Percentiles rank a stretch among this genome's conserved stretches.
Evolutionary conservation across 306 rosid species (phyloP).

Genomic region (Prosopis cineraria): DNA sequence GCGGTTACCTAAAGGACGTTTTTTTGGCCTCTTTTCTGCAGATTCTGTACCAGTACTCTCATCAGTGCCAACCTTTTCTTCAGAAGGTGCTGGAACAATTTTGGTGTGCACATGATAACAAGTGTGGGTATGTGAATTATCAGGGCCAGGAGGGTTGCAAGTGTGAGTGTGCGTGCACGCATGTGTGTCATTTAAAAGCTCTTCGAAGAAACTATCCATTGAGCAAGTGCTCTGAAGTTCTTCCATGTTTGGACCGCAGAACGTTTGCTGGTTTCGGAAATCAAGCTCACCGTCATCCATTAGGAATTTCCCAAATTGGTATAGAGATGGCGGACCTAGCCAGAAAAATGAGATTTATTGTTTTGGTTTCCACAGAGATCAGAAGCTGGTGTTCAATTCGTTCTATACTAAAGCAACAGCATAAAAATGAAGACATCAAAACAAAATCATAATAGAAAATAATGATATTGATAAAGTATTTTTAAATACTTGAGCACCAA

Average conservation of each 20-base stretch:
- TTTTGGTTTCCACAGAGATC: neutral
- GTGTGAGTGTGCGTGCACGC: slow-evolving; percentile 97
- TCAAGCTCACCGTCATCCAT: slow-evolving; percentile 97
- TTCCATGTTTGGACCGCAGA: slow-evolving; percentile 62
- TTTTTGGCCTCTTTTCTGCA: slow-evolving; percentile 68
- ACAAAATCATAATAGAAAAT: neutral
- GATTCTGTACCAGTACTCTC: slow-evolving; percentile 76
- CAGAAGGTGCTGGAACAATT: slow-evolving; percentile 65
- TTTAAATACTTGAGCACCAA: neutral
- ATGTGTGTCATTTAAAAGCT: slow-evolving; percentile 72
- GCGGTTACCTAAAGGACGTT: slow-evolving; percentile 73
- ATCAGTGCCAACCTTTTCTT: slow-evolving; percentile 71
- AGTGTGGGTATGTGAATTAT: slow-evolving; percentile 85
- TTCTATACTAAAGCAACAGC: neutral
- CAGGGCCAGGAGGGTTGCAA: slow-evolving; percentile 98
- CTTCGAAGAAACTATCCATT: slow-evolving; percentile 86
- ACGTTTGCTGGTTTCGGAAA: slow-evolving; percentile 71
- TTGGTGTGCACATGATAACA: slow-evolving; percentile 94
- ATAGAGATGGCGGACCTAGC: slow-evolving; percentile 20
- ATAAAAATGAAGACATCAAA: slow-evolving; percentile 2
- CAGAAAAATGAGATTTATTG: neutral
- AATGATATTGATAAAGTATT: neutral
- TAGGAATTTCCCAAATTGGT: slow-evolving; percentile 14
- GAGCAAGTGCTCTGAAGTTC: slow-evolving; percentile 76
- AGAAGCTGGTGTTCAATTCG: slow-evolving; percentile 9